phyloP scores from a whole-genome alignment of 2,329 filamentous ascomycete species.

The Aspergillus chevalieri region DNA sequence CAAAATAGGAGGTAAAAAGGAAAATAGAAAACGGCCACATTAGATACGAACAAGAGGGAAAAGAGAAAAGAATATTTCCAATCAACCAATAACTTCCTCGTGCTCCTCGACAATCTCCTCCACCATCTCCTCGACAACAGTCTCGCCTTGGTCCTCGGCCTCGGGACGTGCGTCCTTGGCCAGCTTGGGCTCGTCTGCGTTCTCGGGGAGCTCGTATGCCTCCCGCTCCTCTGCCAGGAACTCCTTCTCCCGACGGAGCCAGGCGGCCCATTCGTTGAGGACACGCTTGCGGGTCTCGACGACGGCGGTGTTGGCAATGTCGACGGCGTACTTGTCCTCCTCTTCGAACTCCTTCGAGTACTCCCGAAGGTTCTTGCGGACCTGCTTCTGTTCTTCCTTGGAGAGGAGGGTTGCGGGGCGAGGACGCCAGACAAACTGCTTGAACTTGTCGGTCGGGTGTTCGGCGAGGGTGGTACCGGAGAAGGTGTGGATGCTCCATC shows the following conservation, averaged over 20 bases:
- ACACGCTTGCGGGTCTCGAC: slow-evolving; percentile 77
- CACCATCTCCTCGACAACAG: slow-evolving; percentile 81
- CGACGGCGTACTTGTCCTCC: slow-evolving; percentile 87
- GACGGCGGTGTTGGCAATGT: slow-evolving; percentile 87
- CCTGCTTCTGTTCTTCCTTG: slow-evolving; percentile 95
- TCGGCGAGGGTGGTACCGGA: slow-evolving; percentile 82
- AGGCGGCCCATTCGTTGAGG: slow-evolving; percentile 83
- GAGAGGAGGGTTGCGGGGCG: slow-evolving; percentile 82
- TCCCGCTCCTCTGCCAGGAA: slow-evolving; percentile 68
- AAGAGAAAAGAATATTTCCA: slow-evolving; percentile 19
- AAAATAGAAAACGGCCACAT: slow-evolving; percentile 18
- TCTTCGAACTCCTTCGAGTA: slow-evolving; percentile 94
- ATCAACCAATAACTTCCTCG: slow-evolving; percentile 64
- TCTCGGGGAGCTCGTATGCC: slow-evolving; percentile 58
- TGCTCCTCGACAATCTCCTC: slow-evolving; percentile 77
- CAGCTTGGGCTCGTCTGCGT: slow-evolving; percentile 55
- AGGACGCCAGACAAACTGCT: slow-evolving; percentile 93
- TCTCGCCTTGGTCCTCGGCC: slow-evolving; percentile 61
- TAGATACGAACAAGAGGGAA: slow-evolving; percentile 12
- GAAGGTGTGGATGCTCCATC: slow-evolving; percentile 98
- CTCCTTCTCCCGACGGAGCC: slow-evolving; percentile 67
- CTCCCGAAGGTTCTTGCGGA: slow-evolving; percentile 96
- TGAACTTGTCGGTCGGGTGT: slow-evolving; percentile 92
- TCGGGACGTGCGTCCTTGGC: slow-evolving; percentile 46
- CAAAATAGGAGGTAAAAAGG: slow-evolving; percentile 23